Evolutionary conservation across 371 early-diverging fungal species (phyloP), one percentile per base, ranked within the genome.

Genomic region (Encephalitozoon intestinalis): DNA sequence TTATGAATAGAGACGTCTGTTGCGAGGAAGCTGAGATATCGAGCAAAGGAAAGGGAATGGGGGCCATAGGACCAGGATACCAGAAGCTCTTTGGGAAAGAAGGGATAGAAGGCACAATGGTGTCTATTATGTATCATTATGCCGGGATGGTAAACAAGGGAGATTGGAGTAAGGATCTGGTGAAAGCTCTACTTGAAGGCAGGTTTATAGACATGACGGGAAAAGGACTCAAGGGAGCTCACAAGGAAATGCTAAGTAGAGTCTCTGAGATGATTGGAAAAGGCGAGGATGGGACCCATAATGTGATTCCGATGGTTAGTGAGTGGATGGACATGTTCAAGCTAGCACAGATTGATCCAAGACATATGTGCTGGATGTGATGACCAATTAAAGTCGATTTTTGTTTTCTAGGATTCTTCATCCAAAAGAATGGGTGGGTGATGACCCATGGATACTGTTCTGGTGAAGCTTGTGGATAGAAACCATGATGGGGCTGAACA

Each of bases 21-120:
- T 74, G 58, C 64, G 67, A 54, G 7, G 66, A 73, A 23, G 31
- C 49, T 41, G 46, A 31, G 4, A 18, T 46, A 30, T 12, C 67
- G 11, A 39, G 11, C 26, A 73, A 34, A 12, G 46, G 44, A 30
- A 65, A 70, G 28, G 73, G 65, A n/a, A n/a, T n/a, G 51, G 73
- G 76, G 21, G 44, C 73, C 21, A 25, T 82, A n/a, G 76, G 79
- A 18, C 82, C 82, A 0, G 74, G 73, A 68, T 63, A 79, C 31
- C 82, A 82, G 58, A 64, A 63, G 30, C 63, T 79, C 21, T 70
- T 79, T 25, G 68, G 78, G 31, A 67, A 74, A 28, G 79, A 73
- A 34, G 79, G 79, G 11, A 49, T 82, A 51, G 79, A 79, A 75
- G 82, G 82, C 12, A 71, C 70, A 5, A 70, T 79, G 39, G 39